Evolutionary conservation across 2,329 filamentous ascomycete genomes (phyloP).

Genomic region (Neophaeococcomyces mojaviensis): DNA sequence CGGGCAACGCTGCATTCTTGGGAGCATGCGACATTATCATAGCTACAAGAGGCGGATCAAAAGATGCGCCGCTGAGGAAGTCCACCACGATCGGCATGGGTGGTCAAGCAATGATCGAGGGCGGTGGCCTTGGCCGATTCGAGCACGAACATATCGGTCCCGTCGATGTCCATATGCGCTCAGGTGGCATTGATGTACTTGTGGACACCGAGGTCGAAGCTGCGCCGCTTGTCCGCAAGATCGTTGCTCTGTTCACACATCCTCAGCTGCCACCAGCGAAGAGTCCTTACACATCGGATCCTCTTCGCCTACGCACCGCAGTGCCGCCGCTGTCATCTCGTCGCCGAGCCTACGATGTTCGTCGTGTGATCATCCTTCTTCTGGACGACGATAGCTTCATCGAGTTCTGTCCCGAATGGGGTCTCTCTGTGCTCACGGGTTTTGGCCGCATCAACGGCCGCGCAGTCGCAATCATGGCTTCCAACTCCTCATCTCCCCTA

Average conservation of each 20-base stretch:
- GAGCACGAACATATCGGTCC: constrained; percentile 18
- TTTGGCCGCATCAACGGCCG: constrained; percentile 17
- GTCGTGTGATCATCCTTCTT: constrained; percentile 16
- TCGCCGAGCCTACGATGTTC: constrained; percentile 16
- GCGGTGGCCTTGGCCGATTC: constrained; percentile 15
- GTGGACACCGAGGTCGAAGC: constrained; percentile 19
- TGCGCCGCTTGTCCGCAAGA: constrained; percentile 16
- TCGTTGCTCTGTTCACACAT: constrained; percentile 16
- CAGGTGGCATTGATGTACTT: constrained; percentile 17
- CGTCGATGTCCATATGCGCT: constrained; percentile 17
- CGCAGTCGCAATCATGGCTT: constrained; percentile 16
- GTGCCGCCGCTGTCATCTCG: constrained; percentile 15
- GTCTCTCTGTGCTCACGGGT: constrained; percentile 17
- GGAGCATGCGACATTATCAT: constrained; percentile 17
- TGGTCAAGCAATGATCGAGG: constrained; percentile 18
- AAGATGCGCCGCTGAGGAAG: constrained; percentile 14
- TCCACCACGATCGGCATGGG: constrained; percentile 18
- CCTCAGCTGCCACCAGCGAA: constrained; percentile 14
- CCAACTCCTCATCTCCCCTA: constrained; percentile 15
- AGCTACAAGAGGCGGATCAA: constrained; percentile 15
- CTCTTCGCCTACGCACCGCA: constrained; percentile 16
- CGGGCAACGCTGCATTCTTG: constrained; percentile 17
- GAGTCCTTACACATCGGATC: constrained; percentile 16
- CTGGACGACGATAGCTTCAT: constrained; percentile 17
- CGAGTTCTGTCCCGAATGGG: constrained; percentile 17